Conservation (phyloP, 2,329 filamentous ascomycete species). For the Madurella mycetomatis region DNA sequence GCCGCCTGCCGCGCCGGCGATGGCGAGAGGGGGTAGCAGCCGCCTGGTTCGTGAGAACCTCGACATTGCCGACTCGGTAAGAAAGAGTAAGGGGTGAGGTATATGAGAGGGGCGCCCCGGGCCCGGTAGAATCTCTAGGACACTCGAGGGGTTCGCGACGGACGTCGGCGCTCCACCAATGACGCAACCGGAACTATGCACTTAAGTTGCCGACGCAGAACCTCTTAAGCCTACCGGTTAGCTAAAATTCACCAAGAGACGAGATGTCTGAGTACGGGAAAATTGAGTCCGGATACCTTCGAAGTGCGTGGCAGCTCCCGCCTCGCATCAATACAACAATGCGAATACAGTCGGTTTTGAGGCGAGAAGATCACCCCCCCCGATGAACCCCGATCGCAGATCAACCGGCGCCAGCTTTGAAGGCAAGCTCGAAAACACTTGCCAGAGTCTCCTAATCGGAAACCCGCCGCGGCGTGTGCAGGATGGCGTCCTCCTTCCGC, state of each 20-base stretch:
- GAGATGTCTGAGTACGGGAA: not conserved
- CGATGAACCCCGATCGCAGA: not conserved
- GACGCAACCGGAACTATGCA: slow-evolving; percentile 11
- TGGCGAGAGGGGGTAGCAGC: slow-evolving; percentile 40
- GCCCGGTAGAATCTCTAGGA: not conserved
- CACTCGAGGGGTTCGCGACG: not conserved
- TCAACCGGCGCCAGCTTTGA: slow-evolving; percentile 4
- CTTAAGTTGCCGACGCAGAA: not conserved
- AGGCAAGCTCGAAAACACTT: not conserved
- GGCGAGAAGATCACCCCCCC: not conserved
- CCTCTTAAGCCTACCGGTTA: not conserved
- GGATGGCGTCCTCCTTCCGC: not conserved
- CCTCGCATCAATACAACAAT: not conserved
- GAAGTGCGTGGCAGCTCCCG: not conserved
- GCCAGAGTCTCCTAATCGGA: not conserved
- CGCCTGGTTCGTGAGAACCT: slow-evolving; percentile 35
- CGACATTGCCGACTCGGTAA: slow-evolving; percentile 23
- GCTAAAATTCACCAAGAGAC: not conserved
- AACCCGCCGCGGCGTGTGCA: not conserved
- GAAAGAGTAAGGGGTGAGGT: not conserved
- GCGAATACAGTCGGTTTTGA: not conserved
- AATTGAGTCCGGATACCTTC: not conserved
- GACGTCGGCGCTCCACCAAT: slow-evolving; percentile 13
- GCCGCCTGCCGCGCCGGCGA: slow-evolving; percentile 41
- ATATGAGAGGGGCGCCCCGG: not conserved